Evolutionary conservation across 148 eudicot genomes (phyloP).

Genomic region (Camellia lanceoleosa): DNA sequence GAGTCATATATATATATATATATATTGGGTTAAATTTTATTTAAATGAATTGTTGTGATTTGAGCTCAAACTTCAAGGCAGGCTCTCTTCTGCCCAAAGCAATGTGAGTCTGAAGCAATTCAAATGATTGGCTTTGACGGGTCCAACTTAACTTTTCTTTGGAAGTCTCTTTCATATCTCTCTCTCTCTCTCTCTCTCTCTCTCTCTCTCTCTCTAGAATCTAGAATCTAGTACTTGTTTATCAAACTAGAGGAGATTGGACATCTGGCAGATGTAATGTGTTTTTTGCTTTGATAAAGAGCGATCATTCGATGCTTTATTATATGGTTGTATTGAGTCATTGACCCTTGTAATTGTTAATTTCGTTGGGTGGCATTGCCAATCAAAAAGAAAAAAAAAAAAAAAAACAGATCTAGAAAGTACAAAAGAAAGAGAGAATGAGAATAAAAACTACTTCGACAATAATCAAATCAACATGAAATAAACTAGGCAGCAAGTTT

Average conservation of each 20-base stretch:
- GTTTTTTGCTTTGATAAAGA: too few relatives aligned
- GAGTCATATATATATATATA: not conserved
- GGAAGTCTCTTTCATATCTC: too few relatives aligned
- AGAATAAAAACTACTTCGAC: not conserved
- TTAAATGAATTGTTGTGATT: not conserved
- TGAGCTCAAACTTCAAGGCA: constrained; percentile 22
- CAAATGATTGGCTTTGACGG: constrained; percentile 33
- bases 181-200: not conserved
- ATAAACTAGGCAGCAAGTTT: constrained; percentile 6
- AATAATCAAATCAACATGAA: not conserved
- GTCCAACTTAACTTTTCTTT: constrained; percentile 22
- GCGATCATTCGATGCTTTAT: not conserved
- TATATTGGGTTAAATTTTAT: too few relatives aligned
- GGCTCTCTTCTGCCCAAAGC: constrained; percentile 20
- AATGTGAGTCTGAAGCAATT: constrained; percentile 14
- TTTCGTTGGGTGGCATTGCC: not conserved
- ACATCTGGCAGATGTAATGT: too few relatives aligned
- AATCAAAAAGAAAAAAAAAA: not conserved
- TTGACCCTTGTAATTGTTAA: too few relatives aligned
- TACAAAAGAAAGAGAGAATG: not conserved
- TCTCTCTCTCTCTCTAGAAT: not conserved
- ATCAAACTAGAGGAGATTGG: not conserved
- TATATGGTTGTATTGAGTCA: too few relatives aligned
- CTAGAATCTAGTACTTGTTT: not conserved
- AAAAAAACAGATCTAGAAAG: not conserved